Conservation (phyloP, 495 filamentous ascomycete genomes). For the Tuber umbilicatum region DNA sequence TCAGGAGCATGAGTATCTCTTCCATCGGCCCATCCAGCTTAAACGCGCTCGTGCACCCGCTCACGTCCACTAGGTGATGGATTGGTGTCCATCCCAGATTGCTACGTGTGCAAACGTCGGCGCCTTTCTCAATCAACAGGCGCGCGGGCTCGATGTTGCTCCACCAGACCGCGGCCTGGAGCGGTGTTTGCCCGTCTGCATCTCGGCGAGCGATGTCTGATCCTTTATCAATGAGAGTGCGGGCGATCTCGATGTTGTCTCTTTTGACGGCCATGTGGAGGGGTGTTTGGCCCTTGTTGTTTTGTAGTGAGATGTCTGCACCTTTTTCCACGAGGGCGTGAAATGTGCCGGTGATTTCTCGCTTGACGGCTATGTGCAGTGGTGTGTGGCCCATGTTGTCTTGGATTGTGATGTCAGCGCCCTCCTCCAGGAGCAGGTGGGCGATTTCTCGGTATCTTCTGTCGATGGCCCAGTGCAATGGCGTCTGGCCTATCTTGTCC, state of each 20-base stretch:
- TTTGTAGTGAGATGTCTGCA: slow-evolving; percentile 16
- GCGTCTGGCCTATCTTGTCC: slow-evolving; percentile 25
- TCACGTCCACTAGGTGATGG: slow-evolving; percentile 1
- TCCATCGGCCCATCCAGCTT: background rate
- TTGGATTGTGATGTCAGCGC: slow-evolving; percentile 20
- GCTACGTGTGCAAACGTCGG: slow-evolving; percentile 13
- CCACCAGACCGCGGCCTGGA: slow-evolving; percentile 23
- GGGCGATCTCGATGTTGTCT: slow-evolving; percentile 1
- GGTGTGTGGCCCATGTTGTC: slow-evolving; percentile 19
- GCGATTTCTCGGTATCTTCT: slow-evolving; percentile 17
- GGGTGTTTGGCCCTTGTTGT: slow-evolving; percentile 26
- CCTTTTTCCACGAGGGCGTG: slow-evolving; percentile 22
- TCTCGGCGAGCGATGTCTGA: slow-evolving; percentile 18
- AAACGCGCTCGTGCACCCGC: background rate
- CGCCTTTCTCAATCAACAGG: slow-evolving; percentile 22
- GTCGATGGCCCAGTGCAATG: slow-evolving; percentile 22
- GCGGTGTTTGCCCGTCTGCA: slow-evolving; percentile 16
- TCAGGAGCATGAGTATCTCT: background rate
- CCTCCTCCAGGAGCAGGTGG: slow-evolving; percentile 12
- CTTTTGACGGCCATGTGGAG: slow-evolving; percentile 19
- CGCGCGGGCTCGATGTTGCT: background rate
- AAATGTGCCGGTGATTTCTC: slow-evolving; percentile 16
- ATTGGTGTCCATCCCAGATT: slow-evolving; percentile 29
- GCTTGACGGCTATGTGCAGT: slow-evolving; percentile 17
- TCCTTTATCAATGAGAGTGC: slow-evolving; percentile 17